Base-by-base conservation (phyloP, 2,329 filamentous ascomycete genomes). In the Ophiostoma populinum region DNA sequence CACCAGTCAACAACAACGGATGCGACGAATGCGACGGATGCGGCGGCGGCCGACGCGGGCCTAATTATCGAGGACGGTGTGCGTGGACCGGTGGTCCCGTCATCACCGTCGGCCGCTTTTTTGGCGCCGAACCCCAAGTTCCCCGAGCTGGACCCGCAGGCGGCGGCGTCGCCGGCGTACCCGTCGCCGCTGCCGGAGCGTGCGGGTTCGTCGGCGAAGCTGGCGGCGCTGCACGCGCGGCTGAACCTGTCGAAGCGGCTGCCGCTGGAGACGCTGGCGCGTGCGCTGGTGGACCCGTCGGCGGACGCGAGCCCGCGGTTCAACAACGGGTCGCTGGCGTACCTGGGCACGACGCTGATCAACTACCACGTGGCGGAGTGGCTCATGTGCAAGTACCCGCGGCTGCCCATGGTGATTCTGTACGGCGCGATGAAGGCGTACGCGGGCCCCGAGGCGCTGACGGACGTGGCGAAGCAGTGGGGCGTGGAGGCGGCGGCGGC, bases 151-250 rank as follows among this genome's bases (percentile, higher is more conserved):
- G 43, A 48, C 20, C 54, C 57, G 37, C 54, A 57, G 4, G 41
- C 41, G 19, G 44, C 45, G 19, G 45, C 15, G 5, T 34, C 37
- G 18, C 30, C 41, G 15, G 29, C 40, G 42, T 63, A 77, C 43
- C 79, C 81, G 35, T 87, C 82, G 49, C 82, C 83, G 45, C 69
- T 69, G 36, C 72, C 75, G 45, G 60, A 68, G 47, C 65, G 66
- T 45, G 79, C 83, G 28, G 58, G 65, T 40, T 56, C 63, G 45
- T 95, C 87, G 31, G 76, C 85, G 42, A 95, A 94, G 62, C 78
- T 98, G 47, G 75, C 85, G 43, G 86, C 90, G 44, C 72, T 98
- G 30, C 86, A 94, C 56, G 82, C 86, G 47, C 80, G 90, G 55
- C 70, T 98, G 42, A 73, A 74, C 26, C 73, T 98, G 38, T 77